Evolutionary conservation across 2,329 filamentous ascomycete genomes (phyloP).

Genomic region (Coniochaeta sp.): DNA sequence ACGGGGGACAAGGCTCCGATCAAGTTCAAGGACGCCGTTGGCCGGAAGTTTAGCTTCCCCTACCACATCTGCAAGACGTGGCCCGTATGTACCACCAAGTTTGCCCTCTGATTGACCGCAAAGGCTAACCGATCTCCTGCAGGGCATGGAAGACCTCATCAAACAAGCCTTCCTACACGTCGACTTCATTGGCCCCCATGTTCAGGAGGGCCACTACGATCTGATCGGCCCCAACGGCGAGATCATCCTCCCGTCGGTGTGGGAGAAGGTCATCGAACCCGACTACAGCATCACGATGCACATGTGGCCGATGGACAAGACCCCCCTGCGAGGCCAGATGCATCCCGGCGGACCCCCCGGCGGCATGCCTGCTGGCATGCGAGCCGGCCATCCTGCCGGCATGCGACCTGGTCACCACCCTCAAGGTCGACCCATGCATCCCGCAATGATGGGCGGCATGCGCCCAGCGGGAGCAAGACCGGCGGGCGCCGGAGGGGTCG

Average conservation of each 20-base stretch:
- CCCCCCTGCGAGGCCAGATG: slow-evolving; percentile 14
- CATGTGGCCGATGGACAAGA: slow-evolving; percentile 51
- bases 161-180: slow-evolving; percentile 78
- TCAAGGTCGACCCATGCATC: slow-evolving; percentile 1
- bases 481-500: slow-evolving; percentile 2
- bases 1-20: slow-evolving; percentile 65
- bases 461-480: neutral
- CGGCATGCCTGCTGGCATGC: slow-evolving; percentile 3
- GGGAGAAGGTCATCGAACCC: slow-evolving; percentile 75
- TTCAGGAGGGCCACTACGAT: slow-evolving; percentile 74
- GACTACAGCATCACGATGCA: slow-evolving; percentile 59
- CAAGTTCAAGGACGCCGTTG: slow-evolving; percentile 85
- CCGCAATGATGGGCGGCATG: slow-evolving; percentile 3
- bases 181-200: slow-evolving; percentile 67
- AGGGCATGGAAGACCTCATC: slow-evolving; percentile 84
- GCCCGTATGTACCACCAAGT: slow-evolving; percentile 44
- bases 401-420: slow-evolving; percentile 5
- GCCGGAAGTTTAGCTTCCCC: slow-evolving; percentile 87
- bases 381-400: slow-evolving; percentile 6
- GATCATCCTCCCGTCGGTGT: slow-evolving; percentile 74
- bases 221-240: slow-evolving; percentile 72
- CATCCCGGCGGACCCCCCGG: neutral
- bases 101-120: neutral
- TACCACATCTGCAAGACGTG: slow-evolving; percentile 80
- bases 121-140: slow-evolving; percentile 2